A percentile compares a stretch with the other conserved stretches of the same genome.
Evolutionary conservation across 2,329 filamentous ascomycete species (phyloP).

Genomic region (Gyromitra esculenta): DNA sequence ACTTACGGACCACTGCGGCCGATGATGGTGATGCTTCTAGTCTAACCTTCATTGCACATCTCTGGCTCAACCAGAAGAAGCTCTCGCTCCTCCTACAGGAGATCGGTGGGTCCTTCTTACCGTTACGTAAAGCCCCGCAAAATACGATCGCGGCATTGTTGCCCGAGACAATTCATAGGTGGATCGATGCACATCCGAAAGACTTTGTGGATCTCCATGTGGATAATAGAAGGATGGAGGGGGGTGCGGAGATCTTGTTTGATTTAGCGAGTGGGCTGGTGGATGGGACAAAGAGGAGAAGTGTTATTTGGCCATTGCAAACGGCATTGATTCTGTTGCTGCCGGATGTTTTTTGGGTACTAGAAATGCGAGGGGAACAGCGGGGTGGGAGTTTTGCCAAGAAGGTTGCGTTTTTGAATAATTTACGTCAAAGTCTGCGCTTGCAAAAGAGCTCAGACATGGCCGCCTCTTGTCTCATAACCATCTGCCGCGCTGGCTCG

Average conservation of each 20-base stretch:
- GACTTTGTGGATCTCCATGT: constrained; percentile 74
- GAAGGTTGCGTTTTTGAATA: constrained; percentile 73
- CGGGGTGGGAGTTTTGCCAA: constrained; percentile 72
- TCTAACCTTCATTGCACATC: constrained; percentile 70
- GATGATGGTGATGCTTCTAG: constrained; percentile 56
- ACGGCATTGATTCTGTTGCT: constrained; percentile 71
- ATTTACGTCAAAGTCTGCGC: constrained; percentile 70
- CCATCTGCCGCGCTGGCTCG: constrained; percentile 70
- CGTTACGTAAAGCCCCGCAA: constrained; percentile 72
- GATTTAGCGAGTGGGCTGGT: constrained; percentile 73
- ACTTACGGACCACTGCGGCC: constrained; percentile 52
- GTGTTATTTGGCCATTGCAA: constrained; percentile 71
- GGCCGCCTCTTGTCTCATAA: constrained; percentile 73
- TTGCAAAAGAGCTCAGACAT: constrained; percentile 70
- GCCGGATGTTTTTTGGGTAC: constrained; percentile 76
- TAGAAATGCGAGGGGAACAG: constrained; percentile 72
- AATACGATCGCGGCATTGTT: constrained; percentile 71
- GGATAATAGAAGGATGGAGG: constrained; percentile 71
- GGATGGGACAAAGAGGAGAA: constrained; percentile 68
- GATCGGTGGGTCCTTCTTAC: constrained; percentile 73
- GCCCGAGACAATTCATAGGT: constrained; percentile 72
- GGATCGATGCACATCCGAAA: constrained; percentile 72
- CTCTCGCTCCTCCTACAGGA: constrained; percentile 72
- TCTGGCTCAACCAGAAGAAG: constrained; percentile 72
- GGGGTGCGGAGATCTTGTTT: constrained; percentile 73